Evolutionary conservation across 495 filamentous ascomycete species (phyloP).

Genomic region (Ascobolus immersus): DNA sequence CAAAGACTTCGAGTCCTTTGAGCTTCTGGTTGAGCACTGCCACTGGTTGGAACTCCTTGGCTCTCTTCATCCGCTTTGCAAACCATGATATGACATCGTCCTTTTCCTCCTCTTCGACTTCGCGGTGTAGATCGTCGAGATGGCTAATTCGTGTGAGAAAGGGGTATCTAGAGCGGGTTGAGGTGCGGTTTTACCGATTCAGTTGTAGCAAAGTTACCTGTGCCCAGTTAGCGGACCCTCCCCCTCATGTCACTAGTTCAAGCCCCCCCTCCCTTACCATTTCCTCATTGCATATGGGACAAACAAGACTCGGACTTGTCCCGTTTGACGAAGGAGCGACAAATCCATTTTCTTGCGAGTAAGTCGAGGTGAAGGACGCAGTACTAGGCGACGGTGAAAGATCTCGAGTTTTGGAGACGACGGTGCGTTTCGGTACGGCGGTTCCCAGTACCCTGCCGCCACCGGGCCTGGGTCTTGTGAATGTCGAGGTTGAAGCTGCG

Average conservation of each 20-base stretch:
- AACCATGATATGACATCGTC: conserved; percentile 98
- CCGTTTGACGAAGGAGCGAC: conserved; percentile 24
- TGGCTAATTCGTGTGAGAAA: conserved; percentile 32
- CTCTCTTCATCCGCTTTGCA: conserved; percentile 82
- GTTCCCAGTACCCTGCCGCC: conserved; percentile 11
- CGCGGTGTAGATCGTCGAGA: conserved; percentile 79
- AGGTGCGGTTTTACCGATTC: conserved; percentile 35
- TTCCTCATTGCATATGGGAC: conserved; percentile 89
- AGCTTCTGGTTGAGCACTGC: conserved; percentile 84
- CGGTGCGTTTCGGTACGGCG: conserved; percentile 6
- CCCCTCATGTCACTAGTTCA: conserved; percentile 2
- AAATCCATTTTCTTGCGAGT: conserved; percentile 27
- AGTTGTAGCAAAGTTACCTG: conserved; percentile 76
- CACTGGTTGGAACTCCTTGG: conserved; percentile 83
- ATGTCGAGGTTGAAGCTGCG: no score
- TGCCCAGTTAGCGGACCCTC: background rate
- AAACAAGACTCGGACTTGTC: conserved; percentile 42
- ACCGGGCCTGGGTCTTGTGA: conserved; percentile 5
- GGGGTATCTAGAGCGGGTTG: conserved; percentile 8
- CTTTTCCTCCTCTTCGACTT: conserved; percentile 77
- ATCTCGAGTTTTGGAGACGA: conserved; percentile 13
- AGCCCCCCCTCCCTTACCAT: conserved; percentile 31
- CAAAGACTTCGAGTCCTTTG: conserved; percentile 90
- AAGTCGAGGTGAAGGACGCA: conserved; percentile 36
- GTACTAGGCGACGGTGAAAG: conserved; percentile 36